phyloP scores from a whole-genome alignment of 1,284 basidiomycete genomes.

The Trametes hirsuta region DNA sequence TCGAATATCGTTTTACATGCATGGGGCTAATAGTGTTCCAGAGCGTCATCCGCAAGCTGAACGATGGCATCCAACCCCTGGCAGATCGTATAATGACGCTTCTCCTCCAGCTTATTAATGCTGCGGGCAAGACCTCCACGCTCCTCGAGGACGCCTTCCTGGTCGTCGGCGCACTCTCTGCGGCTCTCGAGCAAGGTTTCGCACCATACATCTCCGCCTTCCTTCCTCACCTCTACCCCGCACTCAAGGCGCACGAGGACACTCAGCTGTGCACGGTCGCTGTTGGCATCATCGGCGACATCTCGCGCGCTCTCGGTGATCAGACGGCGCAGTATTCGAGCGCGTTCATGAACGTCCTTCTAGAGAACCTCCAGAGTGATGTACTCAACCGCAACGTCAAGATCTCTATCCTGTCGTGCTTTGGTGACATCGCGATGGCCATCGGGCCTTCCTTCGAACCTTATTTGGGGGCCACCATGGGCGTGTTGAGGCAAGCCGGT shows the following conservation, averaged over 20 bases:
- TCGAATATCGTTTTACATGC: not conserved
- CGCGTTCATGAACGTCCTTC: slow-evolving; percentile 88
- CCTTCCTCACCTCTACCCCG: slow-evolving; percentile 87
- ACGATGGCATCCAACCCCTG: slow-evolving; percentile 83
- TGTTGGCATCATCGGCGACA: slow-evolving; percentile 94
- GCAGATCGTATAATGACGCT: slow-evolving; percentile 97
- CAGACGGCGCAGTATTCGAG: slow-evolving; percentile 82
- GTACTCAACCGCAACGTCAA: slow-evolving; percentile 94
- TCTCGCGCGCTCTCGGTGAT: slow-evolving; percentile 91
- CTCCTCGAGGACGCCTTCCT: slow-evolving; percentile 98
- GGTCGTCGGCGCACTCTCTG: slow-evolving; percentile 88
- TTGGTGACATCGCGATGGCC: slow-evolving; percentile 96
- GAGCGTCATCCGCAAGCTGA: slow-evolving; percentile 86
- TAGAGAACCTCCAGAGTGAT: slow-evolving; percentile 92
- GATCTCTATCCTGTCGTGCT: slow-evolving; percentile 93
- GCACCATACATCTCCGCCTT: slow-evolving; percentile 90
- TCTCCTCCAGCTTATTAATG: slow-evolving; percentile 83
- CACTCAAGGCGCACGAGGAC: slow-evolving; percentile 93
- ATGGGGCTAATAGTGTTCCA: slow-evolving; percentile 37
- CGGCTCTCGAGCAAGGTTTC: slow-evolving; percentile 86
- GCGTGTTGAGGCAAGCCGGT: slow-evolving; percentile 90
- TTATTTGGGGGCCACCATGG: slow-evolving; percentile 90
- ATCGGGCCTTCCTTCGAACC: slow-evolving; percentile 89
- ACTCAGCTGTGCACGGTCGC: slow-evolving; percentile 95
- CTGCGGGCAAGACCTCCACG: slow-evolving; percentile 90